phyloP scores from a whole-genome alignment of 805 yeast species.

The Candida pseudoglaebosa region DNA sequence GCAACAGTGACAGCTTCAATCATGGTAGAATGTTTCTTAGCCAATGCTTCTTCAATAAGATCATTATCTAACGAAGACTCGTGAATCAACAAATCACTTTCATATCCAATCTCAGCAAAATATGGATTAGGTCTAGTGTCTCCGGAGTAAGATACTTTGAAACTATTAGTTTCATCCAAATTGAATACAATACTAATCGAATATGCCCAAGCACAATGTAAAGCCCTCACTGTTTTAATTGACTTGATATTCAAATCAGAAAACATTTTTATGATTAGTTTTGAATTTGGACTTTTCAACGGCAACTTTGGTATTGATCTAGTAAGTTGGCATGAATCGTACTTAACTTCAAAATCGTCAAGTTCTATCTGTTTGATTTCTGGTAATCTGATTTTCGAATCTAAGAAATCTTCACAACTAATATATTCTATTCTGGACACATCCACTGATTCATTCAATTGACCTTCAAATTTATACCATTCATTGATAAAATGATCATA shows the following conservation, averaged over 20 bases:
- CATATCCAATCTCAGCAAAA: conserved; percentile 63
- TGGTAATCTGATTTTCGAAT: conserved; percentile 21
- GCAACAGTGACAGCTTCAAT: conserved; percentile 79
- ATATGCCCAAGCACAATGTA: conserved; percentile 83
- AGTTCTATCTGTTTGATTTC: conserved; percentile 26
- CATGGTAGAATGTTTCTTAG: conserved; percentile 83
- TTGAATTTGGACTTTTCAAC: conserved; percentile 24
- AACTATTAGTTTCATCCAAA: conserved; percentile 37
- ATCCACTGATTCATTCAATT: conserved; percentile 22
- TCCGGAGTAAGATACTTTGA: conserved; percentile 86
- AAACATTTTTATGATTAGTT: conserved; percentile 31
- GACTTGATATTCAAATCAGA: conserved; percentile 38
- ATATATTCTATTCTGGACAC: conserved; percentile 45
- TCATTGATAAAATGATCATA: conserved; percentile 64
- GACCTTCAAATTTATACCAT: conserved; percentile 52
- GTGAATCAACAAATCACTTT: conserved; percentile 76
- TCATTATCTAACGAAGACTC: conserved; percentile 91
- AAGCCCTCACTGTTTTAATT: conserved; percentile 67
- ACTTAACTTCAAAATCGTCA: conserved; percentile 30
- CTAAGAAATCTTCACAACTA: conserved; percentile 57
- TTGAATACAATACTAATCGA: conserved; percentile 51
- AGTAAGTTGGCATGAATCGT: conserved; percentile 18
- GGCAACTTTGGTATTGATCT: conserved; percentile 17
- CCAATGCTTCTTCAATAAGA: conserved; percentile 68
- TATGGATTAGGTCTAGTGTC: conserved; percentile 81